Base-by-base conservation (phyloP, 495 filamentous ascomycete genomes). In the Talaromyces ruber region DNA sequence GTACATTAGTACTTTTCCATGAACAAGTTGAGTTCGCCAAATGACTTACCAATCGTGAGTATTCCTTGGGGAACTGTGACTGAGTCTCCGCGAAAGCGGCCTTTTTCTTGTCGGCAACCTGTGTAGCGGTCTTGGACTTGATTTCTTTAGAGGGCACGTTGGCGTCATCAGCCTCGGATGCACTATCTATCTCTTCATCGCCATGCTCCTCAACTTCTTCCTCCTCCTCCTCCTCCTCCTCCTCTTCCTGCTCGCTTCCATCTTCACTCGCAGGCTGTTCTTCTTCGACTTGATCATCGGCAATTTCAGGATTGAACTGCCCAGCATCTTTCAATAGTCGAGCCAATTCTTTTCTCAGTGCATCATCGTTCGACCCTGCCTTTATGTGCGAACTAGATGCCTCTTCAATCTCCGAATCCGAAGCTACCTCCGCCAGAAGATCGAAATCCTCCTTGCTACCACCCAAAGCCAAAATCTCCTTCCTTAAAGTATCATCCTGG, bases 361-460 rank as follows among this genome's bases (percentile, higher is more conserved):
- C 66, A 62, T 71, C 75, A 12, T 77, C 74, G 2, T 70, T 70
- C 9, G 69, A 65, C 37, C 66, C 65, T 24, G 52, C 55, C 58
- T 71, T 73, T 47, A 71, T 67, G 57, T 67, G 70, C 2, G 69
- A 24, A 26, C 62, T 55, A 37, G 70, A 68, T 55, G 59, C 50
- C 52, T 68, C 74, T 58, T 84, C 82, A 14, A 79, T 76, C 65
- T 90, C 86, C 29, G 81, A 81, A 57, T 83, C 86, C 1, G 87
- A 89, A 57, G 84, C 76, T 14, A 85, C 66, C 64, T 78, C 82
- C 16, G 77, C 84, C 53, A 93, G 74, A 37, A 92, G 74, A 52
- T 88, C 82, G 45, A 87, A 71, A 68, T 93, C 89, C 26, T 90
- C 87, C 68, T 91, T 82, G 28, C 87, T 88, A 24, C 91, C 91